Percentiles rank a stretch among this genome's conserved stretches.
phyloP scores from a whole-genome alignment of 164 flowering plant genomes.

The Berberis vulgaris region DNA sequence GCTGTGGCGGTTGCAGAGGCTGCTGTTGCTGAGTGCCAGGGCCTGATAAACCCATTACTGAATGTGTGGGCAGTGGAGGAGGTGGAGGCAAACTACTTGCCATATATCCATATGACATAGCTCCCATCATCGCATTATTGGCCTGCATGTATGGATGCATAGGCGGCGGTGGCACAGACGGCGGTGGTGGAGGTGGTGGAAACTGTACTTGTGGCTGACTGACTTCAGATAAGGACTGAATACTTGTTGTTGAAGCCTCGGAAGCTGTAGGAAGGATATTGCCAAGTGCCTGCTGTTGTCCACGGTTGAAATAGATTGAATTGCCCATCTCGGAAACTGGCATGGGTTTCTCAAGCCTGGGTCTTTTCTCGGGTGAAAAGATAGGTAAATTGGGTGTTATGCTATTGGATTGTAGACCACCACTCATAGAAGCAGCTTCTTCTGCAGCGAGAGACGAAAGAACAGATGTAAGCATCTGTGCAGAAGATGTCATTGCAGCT shows the following conservation, averaged over 20 bases:
- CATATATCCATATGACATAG: constrained; percentile 45
- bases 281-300: constrained; percentile 29
- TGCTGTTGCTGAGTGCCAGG: constrained; percentile 22
- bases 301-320: constrained; percentile 24
- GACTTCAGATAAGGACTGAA: not conserved
- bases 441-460: constrained; percentile 72
- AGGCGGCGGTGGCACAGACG: constrained; percentile 27
- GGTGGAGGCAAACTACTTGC: constrained; percentile 42
- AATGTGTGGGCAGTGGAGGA: constrained; percentile 47
- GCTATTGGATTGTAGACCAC: constrained; percentile 25
- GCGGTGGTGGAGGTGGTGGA: constrained; percentile 33
- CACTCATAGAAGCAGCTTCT: constrained; percentile 54
- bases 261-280: constrained; percentile 9
- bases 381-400: constrained; percentile 21
- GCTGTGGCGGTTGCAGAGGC: constrained; percentile 1
- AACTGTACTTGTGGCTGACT: constrained; percentile 30
- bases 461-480: constrained; percentile 64
- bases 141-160: constrained; percentile 46
- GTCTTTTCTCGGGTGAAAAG: constrained; percentile 43
- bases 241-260: constrained; percentile 1
- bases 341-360: constrained; percentile 50
- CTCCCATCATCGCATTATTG: constrained; percentile 35
- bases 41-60: constrained; percentile 39
- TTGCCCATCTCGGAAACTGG: constrained; percentile 31
- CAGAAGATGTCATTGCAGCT: constrained; percentile 70